Conservation (phyloP, 805 yeast species). For the Kuraishia ogatae region DNA sequence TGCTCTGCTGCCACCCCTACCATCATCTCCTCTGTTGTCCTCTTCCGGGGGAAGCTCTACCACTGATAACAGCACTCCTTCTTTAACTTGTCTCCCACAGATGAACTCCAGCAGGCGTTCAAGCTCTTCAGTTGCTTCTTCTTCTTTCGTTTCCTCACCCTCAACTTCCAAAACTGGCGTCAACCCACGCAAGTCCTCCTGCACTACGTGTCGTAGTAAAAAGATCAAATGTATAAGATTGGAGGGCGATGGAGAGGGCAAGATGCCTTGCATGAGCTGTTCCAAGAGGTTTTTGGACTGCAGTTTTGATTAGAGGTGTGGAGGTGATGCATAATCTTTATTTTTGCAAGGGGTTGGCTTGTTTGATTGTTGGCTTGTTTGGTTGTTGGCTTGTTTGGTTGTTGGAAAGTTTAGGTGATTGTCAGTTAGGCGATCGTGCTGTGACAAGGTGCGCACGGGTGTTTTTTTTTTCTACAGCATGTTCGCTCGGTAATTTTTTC, state of each 20-base stretch:
- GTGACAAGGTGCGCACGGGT: too few relatives aligned
- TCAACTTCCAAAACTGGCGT: background rate
- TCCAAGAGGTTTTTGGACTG: background rate
- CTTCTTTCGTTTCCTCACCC: background rate
- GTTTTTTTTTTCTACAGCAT: too few relatives aligned
- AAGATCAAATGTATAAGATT: slow-evolving; percentile 24
- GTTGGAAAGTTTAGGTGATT: too few relatives aligned
- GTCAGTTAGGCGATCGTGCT: too few relatives aligned
- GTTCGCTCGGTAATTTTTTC: too few relatives aligned
- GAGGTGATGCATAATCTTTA: background rate
- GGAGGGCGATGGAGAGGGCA: background rate
- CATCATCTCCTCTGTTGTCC: too few relatives aligned
- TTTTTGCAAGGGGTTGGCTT: too few relatives aligned
- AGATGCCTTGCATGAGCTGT: background rate
- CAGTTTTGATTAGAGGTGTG: background rate
- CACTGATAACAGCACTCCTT: background rate
- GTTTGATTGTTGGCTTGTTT: too few relatives aligned
- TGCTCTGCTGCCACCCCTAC: background rate
- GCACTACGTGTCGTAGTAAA: slow-evolving; percentile 23
- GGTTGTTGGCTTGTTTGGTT: background rate
- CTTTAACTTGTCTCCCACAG: background rate
- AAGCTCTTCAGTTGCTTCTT: background rate
- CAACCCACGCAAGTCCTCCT: slow-evolving; percentile 10
- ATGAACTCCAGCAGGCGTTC: background rate
- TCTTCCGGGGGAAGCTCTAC: background rate